A percentile compares a stretch with the other conserved stretches of the same genome.
Conservation (phyloP, 169 alveolate species). For the Plasmodium knowlesi region DNA sequence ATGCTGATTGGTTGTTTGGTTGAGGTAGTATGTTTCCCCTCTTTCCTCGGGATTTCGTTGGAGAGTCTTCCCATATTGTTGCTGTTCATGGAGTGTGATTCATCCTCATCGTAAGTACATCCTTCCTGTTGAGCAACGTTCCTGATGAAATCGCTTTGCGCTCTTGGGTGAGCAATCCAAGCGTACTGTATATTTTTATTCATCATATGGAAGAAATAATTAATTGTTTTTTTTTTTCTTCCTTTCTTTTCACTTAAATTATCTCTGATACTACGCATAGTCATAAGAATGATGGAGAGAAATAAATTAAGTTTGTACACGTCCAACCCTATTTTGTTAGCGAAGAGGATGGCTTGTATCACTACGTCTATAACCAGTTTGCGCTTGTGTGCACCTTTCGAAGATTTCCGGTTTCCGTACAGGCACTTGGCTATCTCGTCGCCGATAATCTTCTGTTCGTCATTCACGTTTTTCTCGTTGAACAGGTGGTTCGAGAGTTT, state of each 20-base stretch:
- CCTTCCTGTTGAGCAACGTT: neutral
- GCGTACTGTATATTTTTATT: constrained; percentile 21
- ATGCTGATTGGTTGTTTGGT: neutral
- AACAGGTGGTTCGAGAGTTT: neutral
- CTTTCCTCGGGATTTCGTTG: neutral
- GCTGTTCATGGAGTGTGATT: neutral
- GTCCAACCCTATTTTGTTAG: constrained; percentile 31
- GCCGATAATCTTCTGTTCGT: constrained; percentile 17
- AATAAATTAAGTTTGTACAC: constrained; percentile 59
- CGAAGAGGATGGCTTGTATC: constrained; percentile 49
- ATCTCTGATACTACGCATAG: constrained; percentile 17
- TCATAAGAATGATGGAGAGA: constrained; percentile 58
- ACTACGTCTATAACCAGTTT: constrained; percentile 12
- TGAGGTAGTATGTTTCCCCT: neutral
- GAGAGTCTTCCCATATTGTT: neutral
- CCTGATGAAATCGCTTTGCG: neutral
- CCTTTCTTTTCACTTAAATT: constrained; percentile 35
- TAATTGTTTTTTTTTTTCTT: constrained; percentile 24
- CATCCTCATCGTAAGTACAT: neutral
- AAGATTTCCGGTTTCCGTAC: neutral
- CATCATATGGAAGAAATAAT: constrained; percentile 32
- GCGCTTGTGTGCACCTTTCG: neutral
- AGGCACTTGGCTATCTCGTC: constrained; percentile 25
- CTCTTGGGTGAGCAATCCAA: neutral
- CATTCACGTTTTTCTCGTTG: constrained; percentile 16